Percentiles rank a stretch among this genome's conserved stretches.
These are phyloP conservation scores for Posidonia oceanica DNA, from an alignment of 116 monocot genomes.

Conservation along the genomic window DNA sequence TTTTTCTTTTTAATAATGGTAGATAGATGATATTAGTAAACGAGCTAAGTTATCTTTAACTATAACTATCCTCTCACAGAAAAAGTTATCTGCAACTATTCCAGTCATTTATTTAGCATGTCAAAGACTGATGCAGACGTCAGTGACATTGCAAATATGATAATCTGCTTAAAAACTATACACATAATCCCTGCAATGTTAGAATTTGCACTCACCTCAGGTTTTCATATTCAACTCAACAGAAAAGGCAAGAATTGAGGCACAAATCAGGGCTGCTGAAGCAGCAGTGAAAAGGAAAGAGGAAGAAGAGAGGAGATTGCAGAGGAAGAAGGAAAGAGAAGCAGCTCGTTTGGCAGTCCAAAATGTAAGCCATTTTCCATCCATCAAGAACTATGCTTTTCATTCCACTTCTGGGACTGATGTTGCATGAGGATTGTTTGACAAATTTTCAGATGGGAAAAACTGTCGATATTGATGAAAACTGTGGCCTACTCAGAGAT, in stretches of 20 bases:
- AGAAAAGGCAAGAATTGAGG: slow-evolving; percentile 55
- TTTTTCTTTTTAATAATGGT: too few species aligned
- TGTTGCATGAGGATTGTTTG: background rate
- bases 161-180: too few species aligned
- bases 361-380: slow-evolving; percentile 15
- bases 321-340: slow-evolving; percentile 51
- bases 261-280: slow-evolving; percentile 38
- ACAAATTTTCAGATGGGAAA: slow-evolving; percentile 39
- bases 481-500: slow-evolving; percentile 23
- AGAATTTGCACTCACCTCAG: too few species aligned
- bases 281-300: slow-evolving; percentile 28
- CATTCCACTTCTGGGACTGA: background rate
- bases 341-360: slow-evolving; percentile 50
- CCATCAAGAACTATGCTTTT: background rate
- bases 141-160: too few species aligned
- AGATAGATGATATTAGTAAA: too few species aligned
- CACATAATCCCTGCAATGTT: too few species aligned
- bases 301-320: slow-evolving; percentile 30
- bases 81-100: too few species aligned
- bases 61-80: too few species aligned
- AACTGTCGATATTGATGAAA: slow-evolving; percentile 51
- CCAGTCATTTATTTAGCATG: too few species aligned
- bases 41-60: too few species aligned
- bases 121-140: too few species aligned
- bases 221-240: background rate